A percentile compares a stretch with the other conserved stretches of the same genome.
phyloP scores from a whole-genome alignment of 2,329 filamentous ascomycete species.

The Chaetomiaceae sp. region DNA sequence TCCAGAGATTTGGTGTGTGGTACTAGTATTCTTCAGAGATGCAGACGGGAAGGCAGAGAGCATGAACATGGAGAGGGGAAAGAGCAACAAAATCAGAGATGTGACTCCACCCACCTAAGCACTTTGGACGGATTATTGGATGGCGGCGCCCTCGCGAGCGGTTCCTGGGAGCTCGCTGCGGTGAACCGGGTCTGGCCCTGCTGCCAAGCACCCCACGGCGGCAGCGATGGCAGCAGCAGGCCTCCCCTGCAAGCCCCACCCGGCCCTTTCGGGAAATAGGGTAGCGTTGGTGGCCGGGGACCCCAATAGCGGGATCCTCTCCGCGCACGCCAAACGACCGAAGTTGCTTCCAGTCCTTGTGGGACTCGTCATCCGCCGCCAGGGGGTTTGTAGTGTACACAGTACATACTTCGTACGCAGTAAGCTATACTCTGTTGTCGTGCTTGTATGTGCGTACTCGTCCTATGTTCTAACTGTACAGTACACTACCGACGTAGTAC shows the following conservation, averaged over 20 bases:
- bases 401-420: too few relatives aligned
- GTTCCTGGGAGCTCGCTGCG: conserved; percentile 13
- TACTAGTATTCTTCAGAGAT: too few relatives aligned
- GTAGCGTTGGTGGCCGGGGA: background rate
- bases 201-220: conserved; percentile 4
- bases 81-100: background rate
- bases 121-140: conserved; percentile 11
- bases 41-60: too few relatives aligned
- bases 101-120: background rate
- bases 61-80: background rate
- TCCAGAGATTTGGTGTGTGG: too few relatives aligned
- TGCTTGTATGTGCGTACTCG: too few relatives aligned
- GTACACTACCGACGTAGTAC: too few relatives aligned
- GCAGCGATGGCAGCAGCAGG: background rate
- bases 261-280: background rate
- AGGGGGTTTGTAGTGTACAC: too few relatives aligned
- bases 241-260: background rate
- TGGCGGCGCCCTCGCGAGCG: conserved; percentile 8
- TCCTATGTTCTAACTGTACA: too few relatives aligned
- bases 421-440: too few relatives aligned
- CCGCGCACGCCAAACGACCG: background rate
- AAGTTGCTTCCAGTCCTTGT: background rate
- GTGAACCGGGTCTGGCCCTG: conserved; percentile 8
- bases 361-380: conserved; percentile 12
- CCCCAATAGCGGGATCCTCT: conserved; percentile 4